These are phyloP conservation scores for Mucuna pruriens DNA, from an alignment of 306 rosid genomes.

Conservation along the genomic window DNA sequence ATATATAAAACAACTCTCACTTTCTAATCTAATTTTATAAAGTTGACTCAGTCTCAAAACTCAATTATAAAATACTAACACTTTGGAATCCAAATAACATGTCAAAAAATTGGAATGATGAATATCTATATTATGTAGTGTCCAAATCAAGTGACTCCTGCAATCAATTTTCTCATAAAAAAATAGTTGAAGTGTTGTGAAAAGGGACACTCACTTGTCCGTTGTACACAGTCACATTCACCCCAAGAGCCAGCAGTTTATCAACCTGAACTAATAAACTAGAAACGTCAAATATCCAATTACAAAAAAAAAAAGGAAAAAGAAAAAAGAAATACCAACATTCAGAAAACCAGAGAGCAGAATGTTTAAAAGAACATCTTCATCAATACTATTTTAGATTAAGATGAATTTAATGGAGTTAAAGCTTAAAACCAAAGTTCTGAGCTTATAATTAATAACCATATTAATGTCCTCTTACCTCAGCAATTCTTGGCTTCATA, in stretches of 20 bases:
- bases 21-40: too few species aligned
- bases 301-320: background rate
- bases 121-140: background rate
- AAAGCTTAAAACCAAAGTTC: background rate
- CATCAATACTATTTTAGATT: background rate
- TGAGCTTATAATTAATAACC: background rate
- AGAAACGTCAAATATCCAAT: background rate
- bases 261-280: background rate
- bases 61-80: too few species aligned
- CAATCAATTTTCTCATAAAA: background rate
- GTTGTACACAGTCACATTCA: background rate
- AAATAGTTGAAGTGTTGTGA: background rate
- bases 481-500: slow-evolving; percentile 8
- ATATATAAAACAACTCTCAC: too few species aligned
- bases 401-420: background rate
- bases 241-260: background rate
- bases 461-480: background rate
- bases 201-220: slow-evolving; percentile 13
- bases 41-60: too few species aligned
- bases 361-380: background rate
- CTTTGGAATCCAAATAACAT: background rate
- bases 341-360: background rate
- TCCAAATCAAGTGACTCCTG: background rate
- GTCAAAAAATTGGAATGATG: background rate
- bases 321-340: background rate